Evolutionary conservation across 2,329 filamentous ascomycete genomes (phyloP).

Genomic region (Cytospora leucostoma): DNA sequence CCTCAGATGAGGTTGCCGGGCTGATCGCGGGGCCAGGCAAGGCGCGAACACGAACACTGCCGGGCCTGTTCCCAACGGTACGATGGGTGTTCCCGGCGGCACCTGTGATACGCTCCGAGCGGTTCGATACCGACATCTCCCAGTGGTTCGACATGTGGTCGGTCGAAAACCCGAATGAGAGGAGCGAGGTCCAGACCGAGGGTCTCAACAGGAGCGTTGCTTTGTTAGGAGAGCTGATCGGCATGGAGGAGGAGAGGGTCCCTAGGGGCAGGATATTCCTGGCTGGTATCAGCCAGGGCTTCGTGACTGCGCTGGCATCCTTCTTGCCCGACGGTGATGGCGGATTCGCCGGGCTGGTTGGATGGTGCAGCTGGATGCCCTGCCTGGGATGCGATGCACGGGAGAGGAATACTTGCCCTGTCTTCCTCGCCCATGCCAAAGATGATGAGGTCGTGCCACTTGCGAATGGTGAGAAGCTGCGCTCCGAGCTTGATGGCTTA

Average conservation of each 20-base stretch:
- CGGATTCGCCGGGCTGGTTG: conserved; percentile 7
- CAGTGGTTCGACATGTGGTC: conserved; percentile 46
- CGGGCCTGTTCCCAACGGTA: conserved; percentile 29
- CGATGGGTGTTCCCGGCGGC: conserved; percentile 37
- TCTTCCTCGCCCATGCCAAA: conserved; percentile 35
- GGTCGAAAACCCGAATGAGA: conserved; percentile 48
- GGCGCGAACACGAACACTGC: conserved; percentile 32
- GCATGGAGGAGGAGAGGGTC: background rate
- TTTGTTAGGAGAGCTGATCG: background rate
- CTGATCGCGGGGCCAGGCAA: conserved; percentile 8
- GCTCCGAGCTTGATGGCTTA: background rate
- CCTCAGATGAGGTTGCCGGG: conserved; percentile 27
- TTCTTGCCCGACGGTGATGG: background rate
- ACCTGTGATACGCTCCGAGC: conserved; percentile 24
- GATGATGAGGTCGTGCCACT: conserved; percentile 37
- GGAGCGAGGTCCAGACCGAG: conserved; percentile 15
- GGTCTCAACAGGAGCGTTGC: background rate
- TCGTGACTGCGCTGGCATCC: conserved; percentile 6
- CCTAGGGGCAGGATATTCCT: conserved; percentile 10
- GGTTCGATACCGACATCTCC: conserved; percentile 31
- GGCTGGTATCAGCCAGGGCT: conserved; percentile 25
- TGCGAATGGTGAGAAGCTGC: conserved; percentile 32
- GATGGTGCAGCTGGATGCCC: conserved; percentile 22
- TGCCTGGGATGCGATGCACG: background rate
- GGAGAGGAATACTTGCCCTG: conserved; percentile 23